Percentiles rank a stretch among this genome's conserved stretches.
phyloP scores from a whole-genome alignment of 768 basidiomycete genomes.

The Suillus bovinus region DNA sequence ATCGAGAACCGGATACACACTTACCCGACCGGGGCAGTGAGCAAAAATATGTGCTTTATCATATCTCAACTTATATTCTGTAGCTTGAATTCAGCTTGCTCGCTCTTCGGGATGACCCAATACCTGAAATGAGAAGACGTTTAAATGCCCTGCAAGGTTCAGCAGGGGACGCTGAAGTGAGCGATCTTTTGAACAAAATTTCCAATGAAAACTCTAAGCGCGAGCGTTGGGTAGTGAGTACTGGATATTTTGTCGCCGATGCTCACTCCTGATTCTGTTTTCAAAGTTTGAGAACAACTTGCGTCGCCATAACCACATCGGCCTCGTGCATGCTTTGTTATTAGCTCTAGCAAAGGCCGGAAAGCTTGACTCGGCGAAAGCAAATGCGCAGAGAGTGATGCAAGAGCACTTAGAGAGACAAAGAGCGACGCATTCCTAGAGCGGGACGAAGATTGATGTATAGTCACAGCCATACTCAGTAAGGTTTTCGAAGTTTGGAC shows the following conservation, averaged over 20 bases:
- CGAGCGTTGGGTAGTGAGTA: conserved; percentile 78
- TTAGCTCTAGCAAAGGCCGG: conserved; percentile 72
- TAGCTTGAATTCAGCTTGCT: conserved; percentile 93
- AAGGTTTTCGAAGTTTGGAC: not conserved
- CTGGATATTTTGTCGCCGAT: not conserved
- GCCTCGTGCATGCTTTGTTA: conserved; percentile 75
- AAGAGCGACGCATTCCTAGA: conserved; percentile 40
- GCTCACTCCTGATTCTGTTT: conserved; percentile 12
- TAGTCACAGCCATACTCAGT: not conserved
- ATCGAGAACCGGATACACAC: conserved; percentile 89
- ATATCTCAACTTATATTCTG: conserved; percentile 13
- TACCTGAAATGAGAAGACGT: conserved; percentile 66
- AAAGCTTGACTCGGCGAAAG: conserved; percentile 53
- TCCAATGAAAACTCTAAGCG: conserved; percentile 73
- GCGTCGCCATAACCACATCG: conserved; percentile 84
- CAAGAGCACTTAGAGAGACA: conserved; percentile 42
- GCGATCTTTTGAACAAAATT: conserved; percentile 56
- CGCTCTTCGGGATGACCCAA: conserved; percentile 79
- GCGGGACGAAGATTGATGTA: conserved; percentile 41
- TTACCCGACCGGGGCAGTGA: conserved; percentile 85
- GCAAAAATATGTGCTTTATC: conserved; percentile 24
- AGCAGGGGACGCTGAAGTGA: conserved; percentile 44
- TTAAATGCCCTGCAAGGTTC: conserved; percentile 48
- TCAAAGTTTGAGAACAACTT: conserved; percentile 84
- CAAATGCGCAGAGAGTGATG: conserved; percentile 44